Conservation (phyloP, 768 basidiomycete genomes). For the Pluteus cervinus region DNA sequence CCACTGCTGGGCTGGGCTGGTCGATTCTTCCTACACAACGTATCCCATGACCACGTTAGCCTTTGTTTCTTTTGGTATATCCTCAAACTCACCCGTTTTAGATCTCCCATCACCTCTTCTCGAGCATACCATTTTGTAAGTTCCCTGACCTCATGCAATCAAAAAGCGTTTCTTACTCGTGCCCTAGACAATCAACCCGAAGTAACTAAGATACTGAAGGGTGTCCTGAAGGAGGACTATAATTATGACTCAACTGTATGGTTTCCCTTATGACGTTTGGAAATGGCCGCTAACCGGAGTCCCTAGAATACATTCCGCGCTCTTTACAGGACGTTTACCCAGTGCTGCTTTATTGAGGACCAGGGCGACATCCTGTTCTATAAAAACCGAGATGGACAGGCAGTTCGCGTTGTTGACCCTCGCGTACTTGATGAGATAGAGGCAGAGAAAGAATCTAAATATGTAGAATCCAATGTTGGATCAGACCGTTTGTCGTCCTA, state of each 20-base stretch:
- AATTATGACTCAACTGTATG: slow-evolving; percentile 56
- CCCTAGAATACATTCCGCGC: slow-evolving; percentile 49
- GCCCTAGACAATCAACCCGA: slow-evolving; percentile 48
- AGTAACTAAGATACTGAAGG: slow-evolving; percentile 48
- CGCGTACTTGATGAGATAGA: too few relatives aligned
- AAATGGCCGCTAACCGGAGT: too few relatives aligned
- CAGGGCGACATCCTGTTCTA: slow-evolving; percentile 59
- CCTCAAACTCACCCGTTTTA: slow-evolving; percentile 14
- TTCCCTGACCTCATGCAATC: slow-evolving; percentile 3
- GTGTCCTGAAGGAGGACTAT: slow-evolving; percentile 49
- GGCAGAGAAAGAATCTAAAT: slow-evolving; percentile 12
- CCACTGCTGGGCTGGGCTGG: slow-evolving; percentile 57
- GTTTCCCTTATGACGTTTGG: slow-evolving; percentile 1
- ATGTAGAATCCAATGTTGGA: background rate
- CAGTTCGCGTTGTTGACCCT: slow-evolving; percentile 29
- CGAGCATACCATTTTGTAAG: slow-evolving; percentile 48
- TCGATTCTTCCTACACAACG: slow-evolving; percentile 57
- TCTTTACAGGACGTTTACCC: slow-evolving; percentile 52
- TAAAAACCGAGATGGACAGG: slow-evolving; percentile 44
- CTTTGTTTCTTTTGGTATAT: slow-evolving; percentile 10
- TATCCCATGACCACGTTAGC: slow-evolving; percentile 37
- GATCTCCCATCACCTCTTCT: slow-evolving; percentile 58
- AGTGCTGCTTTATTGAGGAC: slow-evolving; percentile 61
- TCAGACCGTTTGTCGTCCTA: slow-evolving; percentile 1
- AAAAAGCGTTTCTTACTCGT: background rate